Base-by-base conservation (phyloP, 805 yeast species). In the Teunomyces gatunensis region DNA sequence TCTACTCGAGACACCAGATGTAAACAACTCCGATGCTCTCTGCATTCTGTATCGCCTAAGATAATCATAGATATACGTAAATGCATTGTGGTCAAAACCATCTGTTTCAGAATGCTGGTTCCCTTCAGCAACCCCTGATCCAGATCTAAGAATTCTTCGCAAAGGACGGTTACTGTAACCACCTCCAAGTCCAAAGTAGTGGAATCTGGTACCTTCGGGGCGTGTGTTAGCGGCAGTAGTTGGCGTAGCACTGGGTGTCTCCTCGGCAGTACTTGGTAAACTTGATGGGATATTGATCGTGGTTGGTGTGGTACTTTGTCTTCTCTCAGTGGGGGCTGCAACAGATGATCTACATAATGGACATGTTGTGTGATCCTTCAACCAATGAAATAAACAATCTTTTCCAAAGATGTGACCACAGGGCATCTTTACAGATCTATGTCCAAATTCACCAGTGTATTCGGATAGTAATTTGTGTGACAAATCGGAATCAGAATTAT, bases 391-490 rank as follows among this genome's bases (percentile, higher is more conserved):
- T 20, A 90, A 71, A 69, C 99, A 92, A n/a, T 80, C 78, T 51
- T 83, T 77, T 5, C 99, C 98, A 71, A 94, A 92, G 0, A 83
- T 61, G 60, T 92, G 99, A 6, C 82, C 82, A 64, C 99, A 92
- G 0, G 96, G 94, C 78, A 92, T 73, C 48, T 77, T 70, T 1
- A 87, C 74, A 0, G 97, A 86, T 3, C 75, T 64, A 62, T 94
- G 97, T 28, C 51, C 46, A 46, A 52, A 58, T 28, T 54, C 45
- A 10, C 60, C 58, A 15, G 52, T 51, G 45, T 47, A 58, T 6
- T 62, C 65, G 5, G 56, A 46, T 21, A 64, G 55, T 13, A 46
- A 57, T 32, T 51, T 45, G 11, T 46, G 46, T 13, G 25, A 42
- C 13, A 15, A 20, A 13, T n/a, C 23, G 7, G 21, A 23, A 12